These are phyloP conservation scores for Nepenthes gracilis DNA, from an alignment of 148 eudicot genomes.

Conservation along the genomic window DNA sequence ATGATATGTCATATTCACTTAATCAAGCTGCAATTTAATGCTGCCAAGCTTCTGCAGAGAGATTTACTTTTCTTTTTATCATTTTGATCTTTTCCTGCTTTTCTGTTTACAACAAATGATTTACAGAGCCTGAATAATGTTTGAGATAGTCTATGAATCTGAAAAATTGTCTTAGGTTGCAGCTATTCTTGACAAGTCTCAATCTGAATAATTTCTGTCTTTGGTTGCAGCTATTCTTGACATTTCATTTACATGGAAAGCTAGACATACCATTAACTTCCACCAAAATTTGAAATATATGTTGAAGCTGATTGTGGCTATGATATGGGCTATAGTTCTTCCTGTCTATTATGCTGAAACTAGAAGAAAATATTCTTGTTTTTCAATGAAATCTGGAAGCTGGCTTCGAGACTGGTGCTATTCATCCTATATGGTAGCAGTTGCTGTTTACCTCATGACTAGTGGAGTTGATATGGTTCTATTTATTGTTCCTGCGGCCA, in stretches of 20 bases:
- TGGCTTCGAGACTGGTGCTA: conserved; percentile 98
- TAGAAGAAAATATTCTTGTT: conserved; percentile 75
- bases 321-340: conserved; percentile 74
- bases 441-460: conserved; percentile 65
- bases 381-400: conserved; percentile 41
- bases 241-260: conserved; percentile 79
- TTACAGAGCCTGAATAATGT: no score
- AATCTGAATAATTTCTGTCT: background rate
- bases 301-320: conserved; percentile 51
- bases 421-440: conserved; percentile 87
- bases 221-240: conserved; percentile 67
- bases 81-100: background rate
- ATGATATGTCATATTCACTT: no score
- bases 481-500: conserved; percentile 79
- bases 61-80: background rate
- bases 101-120: no score
- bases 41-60: no score
- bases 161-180: background rate
- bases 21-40: no score
- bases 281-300: conserved; percentile 35
- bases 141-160: background rate
- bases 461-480: conserved; percentile 75
- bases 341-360: conserved; percentile 59
- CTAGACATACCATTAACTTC: conserved; percentile 54
- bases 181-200: background rate